Base-by-base conservation (phyloP, 768 basidiomycete species). In the Boletus bicolor region DNA sequence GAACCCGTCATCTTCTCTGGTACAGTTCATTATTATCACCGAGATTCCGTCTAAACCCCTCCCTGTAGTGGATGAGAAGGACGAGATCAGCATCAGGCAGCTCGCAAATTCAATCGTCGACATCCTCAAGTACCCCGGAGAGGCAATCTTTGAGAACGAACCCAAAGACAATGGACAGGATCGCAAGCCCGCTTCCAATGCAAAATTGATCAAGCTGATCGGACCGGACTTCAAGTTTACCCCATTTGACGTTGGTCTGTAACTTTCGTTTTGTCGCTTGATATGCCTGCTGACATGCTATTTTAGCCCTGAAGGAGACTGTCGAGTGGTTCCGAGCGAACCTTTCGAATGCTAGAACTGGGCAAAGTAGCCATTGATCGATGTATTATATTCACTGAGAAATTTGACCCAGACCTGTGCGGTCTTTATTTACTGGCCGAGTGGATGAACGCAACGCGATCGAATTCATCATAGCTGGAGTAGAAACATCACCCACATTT, bases 101-200 rank as follows among this genome's bases (percentile, higher is more conserved):
- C 87, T 97, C 21, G 89, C 92, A 5, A 89, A 95, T 67, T 84
- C 91, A n/a, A 90, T 98, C 65, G 93, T 93, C 62, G 84, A 84
- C 57, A 86, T 87, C 12, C 76, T 97, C 42, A 83, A 82, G 42
- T 94, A 93, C 76, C 60, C 86, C 54, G 89, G 90, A 55, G 79
- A 88, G 49, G 93, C 92, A 64, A 72, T 7, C 26, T 97, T 94
- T 71, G 93, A 97, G 72, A 83, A 73, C 54, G 62, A 71, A 51
- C 12, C 55, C 37, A 61, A 84, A 50, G 84, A 94, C 9, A 96
- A 98, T 65, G 94, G 96, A 1, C 95, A 98, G 72, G 95, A 87
- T 82, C 86, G 94, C 62, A 98, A 98, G 75, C 94, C 95, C 0
- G 95, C 95, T 17, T 93, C 92, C 37, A 98, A 98, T 74, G 84